Evolutionary conservation across 2,329 filamentous ascomycete genomes (phyloP), one percentile per base, ranked within the genome.

Genomic region (Arthrinium puccinioides): DNA sequence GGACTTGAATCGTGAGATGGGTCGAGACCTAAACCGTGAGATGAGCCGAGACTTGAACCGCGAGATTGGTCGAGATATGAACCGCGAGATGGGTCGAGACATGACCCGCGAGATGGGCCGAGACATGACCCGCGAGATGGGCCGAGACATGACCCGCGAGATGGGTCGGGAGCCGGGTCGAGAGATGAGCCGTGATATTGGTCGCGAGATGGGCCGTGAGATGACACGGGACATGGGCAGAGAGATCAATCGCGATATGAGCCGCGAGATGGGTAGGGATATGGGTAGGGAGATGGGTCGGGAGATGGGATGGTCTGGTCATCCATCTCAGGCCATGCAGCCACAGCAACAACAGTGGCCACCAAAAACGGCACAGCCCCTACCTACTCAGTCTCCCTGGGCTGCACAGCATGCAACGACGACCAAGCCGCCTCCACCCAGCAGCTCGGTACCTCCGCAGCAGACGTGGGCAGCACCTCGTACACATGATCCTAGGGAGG

Each of bases 331-430:
- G 35, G 39, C 49, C n/a, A 45, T 56, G 11, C 44, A 44, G 13
- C 55, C 53, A 33, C 37, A 45, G 11, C 42, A 38, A 18, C 41
- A 38, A 10, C 32, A 39, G 5, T 54, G 62, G 64, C 54, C 54
- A 15, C 56, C 57, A 2, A 61, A 62, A 40, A 45, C 53, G 10
- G 50, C 51, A 5, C 59, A 61, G 37, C 52, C 56, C 8, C 55
- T 51, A 14, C 58, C 58, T 36, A 45, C 57, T 11, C 59, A 60
- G 41, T 60, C 60, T 8, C 51, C 59, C 8, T 64, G 61, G 61
- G 60, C 54, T 20, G 57, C 56, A 31, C 61, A 63, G 33, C 61
- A 64, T 40, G 56, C 53, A 15, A 45, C 59, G n/a, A 42, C 52
- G n/a, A 54, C 57, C 15, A 64, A 64, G 43, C 54, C 57, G 21